These are phyloP conservation scores for Penicillium longicatenatum DNA, from an alignment of 495 filamentous ascomycete genomes.

Conservation along the genomic window DNA sequence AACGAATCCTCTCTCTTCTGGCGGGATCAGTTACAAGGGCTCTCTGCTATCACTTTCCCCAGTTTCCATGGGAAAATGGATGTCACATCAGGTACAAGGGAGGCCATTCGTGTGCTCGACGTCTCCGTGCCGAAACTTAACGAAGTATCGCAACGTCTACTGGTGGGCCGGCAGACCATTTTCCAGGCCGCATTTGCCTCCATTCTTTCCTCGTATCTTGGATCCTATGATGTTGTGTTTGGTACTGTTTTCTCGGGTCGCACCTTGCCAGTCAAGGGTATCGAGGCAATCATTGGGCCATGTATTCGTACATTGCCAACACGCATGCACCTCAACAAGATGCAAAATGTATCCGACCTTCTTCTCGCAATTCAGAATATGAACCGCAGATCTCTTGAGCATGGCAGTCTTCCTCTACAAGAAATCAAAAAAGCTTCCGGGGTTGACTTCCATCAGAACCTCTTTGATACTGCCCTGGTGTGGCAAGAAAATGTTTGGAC, in stretches of 20 bases:
- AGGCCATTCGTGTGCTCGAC: conserved; percentile 38
- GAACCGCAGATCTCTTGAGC: conserved; percentile 60
- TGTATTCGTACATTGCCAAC: conserved; percentile 70
- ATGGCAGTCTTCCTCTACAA: conserved; percentile 59
- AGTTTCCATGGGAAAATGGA: conserved; percentile 25
- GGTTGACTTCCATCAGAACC: conserved; percentile 42
- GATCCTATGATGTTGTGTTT: conserved; percentile 63
- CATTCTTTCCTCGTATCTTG: conserved; percentile 61
- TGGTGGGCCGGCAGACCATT: conserved; percentile 53
- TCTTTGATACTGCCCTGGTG: conserved; percentile 74
- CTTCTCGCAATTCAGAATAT: conserved; percentile 58
- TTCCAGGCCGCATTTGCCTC: conserved; percentile 70
- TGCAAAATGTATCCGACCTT: conserved; percentile 55
- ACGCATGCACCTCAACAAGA: conserved; percentile 51
- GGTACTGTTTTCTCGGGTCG: conserved; percentile 77
- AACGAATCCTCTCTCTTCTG: conserved; percentile 64
- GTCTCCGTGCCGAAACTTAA: conserved; percentile 30
- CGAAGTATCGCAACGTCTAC: conserved; percentile 28
- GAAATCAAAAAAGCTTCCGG: conserved; percentile 64
- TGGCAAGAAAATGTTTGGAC: conserved; percentile 71
- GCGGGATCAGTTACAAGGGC: conserved; percentile 53
- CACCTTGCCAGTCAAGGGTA: conserved; percentile 60
- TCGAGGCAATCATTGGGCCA: conserved; percentile 74
- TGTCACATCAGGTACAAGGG: conserved; percentile 15
- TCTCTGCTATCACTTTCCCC: conserved; percentile 31